phyloP scores from a whole-genome alignment of 106 monocot genomes.

The Allium cepa region DNA sequence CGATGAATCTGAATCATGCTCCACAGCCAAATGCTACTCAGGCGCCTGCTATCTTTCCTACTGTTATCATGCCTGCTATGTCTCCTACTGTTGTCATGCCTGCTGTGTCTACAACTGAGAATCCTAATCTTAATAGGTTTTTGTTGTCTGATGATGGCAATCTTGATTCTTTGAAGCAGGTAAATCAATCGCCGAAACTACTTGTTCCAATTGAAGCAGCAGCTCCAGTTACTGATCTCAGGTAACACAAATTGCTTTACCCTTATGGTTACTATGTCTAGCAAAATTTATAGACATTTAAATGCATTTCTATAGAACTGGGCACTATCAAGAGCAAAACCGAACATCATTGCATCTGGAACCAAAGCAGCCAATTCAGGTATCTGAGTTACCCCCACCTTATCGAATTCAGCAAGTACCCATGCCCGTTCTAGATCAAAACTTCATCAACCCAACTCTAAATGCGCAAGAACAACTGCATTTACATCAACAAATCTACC shows the following conservation, averaged over 20 bases:
- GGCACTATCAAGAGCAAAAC: conserved; percentile 13
- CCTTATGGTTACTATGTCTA: neutral
- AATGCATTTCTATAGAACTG: neutral
- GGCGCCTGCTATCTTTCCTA: neutral
- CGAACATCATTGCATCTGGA: neutral
- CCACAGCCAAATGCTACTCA: conserved; percentile 2
- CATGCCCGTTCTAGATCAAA: neutral
- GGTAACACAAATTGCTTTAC: neutral
- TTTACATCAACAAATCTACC: conserved; percentile 30
- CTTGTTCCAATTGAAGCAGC: conserved; percentile 3
- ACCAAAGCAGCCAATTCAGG: conserved; percentile 10
- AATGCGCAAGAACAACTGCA: conserved; percentile 15
- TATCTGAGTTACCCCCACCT: neutral
- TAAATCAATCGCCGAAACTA: conserved; percentile 12
- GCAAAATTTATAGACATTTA: neutral
- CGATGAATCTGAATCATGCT: conserved; percentile 25
- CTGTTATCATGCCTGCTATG: conserved; percentile 2
- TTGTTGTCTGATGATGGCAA: conserved; percentile 62
- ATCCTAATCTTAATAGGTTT: conserved; percentile 20
- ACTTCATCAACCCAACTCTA: neutral
- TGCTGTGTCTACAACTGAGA: conserved; percentile 41
- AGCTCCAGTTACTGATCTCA: neutral
- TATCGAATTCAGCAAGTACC: conserved; percentile 11
- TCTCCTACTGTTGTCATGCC: conserved; percentile 1
- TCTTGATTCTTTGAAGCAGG: conserved; percentile 25